A percentile compares a stretch with the other conserved stretches of the same genome.
phyloP scores from a whole-genome alignment of 441 rosid genomes.

The Iberis amara region DNA sequence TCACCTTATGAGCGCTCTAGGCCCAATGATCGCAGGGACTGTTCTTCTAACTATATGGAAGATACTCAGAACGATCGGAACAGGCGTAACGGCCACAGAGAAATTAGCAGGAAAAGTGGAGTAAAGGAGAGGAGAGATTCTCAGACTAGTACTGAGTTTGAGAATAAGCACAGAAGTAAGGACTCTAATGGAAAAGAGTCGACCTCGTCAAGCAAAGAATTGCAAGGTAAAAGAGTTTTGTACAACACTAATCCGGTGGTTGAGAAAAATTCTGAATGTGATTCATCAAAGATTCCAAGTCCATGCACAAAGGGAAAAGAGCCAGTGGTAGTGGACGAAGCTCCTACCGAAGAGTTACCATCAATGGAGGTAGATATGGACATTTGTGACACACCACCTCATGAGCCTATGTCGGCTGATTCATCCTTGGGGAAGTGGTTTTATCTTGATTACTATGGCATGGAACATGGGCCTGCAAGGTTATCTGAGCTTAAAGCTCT shows the following conservation, averaged over 20 bases:
- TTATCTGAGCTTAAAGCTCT: conserved; percentile 73
- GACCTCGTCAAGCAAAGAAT: conserved; percentile 42
- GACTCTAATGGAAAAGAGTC: conserved; percentile 49
- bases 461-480: conserved; percentile 82
- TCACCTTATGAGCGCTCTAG: conserved; percentile 62
- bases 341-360: conserved; percentile 61
- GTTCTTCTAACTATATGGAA: conserved; percentile 54
- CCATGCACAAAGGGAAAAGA: conserved; percentile 40
- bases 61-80: conserved; percentile 57
- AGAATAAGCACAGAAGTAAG: conserved; percentile 49
- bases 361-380: conserved; percentile 99
- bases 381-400: conserved; percentile 97
- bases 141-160: conserved; percentile 46
- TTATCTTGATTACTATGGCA: conserved; percentile 86
- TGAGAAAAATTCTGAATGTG: conserved; percentile 46
- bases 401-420: conserved; percentile 57
- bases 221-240: conserved; percentile 44
- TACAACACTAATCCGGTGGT: conserved; percentile 33
- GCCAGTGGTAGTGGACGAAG: conserved; percentile 43
- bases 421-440: conserved; percentile 76
- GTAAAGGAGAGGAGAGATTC: conserved; percentile 50
- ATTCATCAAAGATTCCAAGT: conserved; percentile 44
- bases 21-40: conserved; percentile 65
- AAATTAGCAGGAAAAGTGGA: conserved; percentile 53
- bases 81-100: conserved; percentile 43